Evolutionary conservation across 2,329 filamentous ascomycete species (phyloP), one percentile per base, ranked within the genome.

Genomic region (Ophiobolus disseminans): DNA sequence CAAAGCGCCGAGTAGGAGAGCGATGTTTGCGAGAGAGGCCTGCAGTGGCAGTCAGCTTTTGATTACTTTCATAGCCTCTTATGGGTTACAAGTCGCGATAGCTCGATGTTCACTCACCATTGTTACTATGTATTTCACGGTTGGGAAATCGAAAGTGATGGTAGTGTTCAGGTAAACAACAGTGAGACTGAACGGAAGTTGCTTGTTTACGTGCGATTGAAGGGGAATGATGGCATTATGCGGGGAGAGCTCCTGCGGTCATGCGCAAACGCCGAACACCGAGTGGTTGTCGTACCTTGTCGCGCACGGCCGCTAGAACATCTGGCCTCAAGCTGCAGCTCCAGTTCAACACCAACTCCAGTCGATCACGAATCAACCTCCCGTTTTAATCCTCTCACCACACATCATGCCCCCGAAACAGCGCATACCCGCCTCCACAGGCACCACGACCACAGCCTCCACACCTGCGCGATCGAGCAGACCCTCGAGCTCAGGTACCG

Each of bases 1-100:
- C 50, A 97, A 81, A 57, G 85, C 81, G 53, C 89, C 90, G 66
- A 97, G 86, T 66, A 89, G 72, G 73, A 87, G 90, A 57, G 93
- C 91, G 68, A 90, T 86, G 66, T 77, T 81, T 61, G 81, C 76
- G 56, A 81, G 74, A 54, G 70, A 58, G 34, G 47, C 44, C 55
- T 55, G 13, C 9, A 31, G 7, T 17, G 47, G 11, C 16, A 20
- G 32, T 59, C 43, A 57, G 49, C 43, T 38, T 44, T 25, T 13
- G 6, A 11, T 13, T 13, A 7, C 9, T 13, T 14, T 8, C 30
- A n/a, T 32, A 14, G 10, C 10, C 25, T 10, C 25, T 2, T 28
- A 10, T n/a, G 25, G 9, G 9, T 9, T 9, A 10, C 25, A n/a
- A 9, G 10, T n/a, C 25, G 25, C 10, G 25, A 2, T 28, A 28